Base-by-base conservation (phyloP, 2,329 filamentous ascomycete genomes). In the Endoconidiophora polonica region DNA sequence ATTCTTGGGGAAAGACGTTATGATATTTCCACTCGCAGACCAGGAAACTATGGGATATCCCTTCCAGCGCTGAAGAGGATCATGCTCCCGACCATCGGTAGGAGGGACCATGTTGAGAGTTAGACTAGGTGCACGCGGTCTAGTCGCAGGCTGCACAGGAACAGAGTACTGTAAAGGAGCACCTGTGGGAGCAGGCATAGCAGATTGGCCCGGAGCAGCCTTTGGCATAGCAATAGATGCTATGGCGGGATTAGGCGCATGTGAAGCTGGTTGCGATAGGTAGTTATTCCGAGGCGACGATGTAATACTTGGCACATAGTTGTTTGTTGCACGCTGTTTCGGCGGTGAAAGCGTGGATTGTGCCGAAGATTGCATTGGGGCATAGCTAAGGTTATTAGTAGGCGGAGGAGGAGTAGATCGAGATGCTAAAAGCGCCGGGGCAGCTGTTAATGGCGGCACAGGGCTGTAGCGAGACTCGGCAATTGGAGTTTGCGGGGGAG, bases 21-120 rank as follows among this genome's bases (percentile, higher is more conserved):
- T 72, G 9, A 95, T 68, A 1, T 77, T 76, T 10, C 91, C 91
- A 18, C 87, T 88, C 45, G 93, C 79, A 2, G 86, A 87, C 81
- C 93, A 98, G 1, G 76, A 76, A 59, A 96, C 81, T 10, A 94
- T 74, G 0, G 93, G 91, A 10, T 77, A 75, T 2, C 93, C 93
- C 65, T 83, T 87, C 91, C 91, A 98, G 56, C 91, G 74, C 61
- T 94, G 75, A 5, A 98, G 68, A 2, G 81, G 78, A 65, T 98
- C 91, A 16, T 77, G 66, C 58, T 83, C 76, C 18, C 75, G 73
- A 1, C 79, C 79, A 61, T 83, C 78, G 1, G 72, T 79, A 1
- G 79, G 79, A 6, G 73, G 66, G 37, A 81, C 68, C 55, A 79
- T 69, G 56, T 76, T 76, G 46, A 79, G 62, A 24, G 65, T 68